Evolutionary conservation across 345 rosid species (phyloP).

Genomic region (Populus euphratica): DNA sequence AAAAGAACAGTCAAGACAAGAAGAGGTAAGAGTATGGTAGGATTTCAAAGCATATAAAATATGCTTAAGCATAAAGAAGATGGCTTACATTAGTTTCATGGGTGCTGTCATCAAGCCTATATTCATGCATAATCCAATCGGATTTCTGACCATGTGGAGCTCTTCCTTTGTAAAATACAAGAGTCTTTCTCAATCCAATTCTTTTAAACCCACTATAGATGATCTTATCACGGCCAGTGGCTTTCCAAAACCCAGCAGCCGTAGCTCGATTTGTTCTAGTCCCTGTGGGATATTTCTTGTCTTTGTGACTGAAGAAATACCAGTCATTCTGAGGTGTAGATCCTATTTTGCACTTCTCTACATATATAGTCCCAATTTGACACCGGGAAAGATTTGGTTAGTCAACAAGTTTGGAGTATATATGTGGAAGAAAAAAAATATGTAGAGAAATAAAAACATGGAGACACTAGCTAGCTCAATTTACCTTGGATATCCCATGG

Average conservation of each 20-base stretch:
- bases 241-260: slow-evolving; percentile 95
- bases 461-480: too few species aligned
- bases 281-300: slow-evolving; percentile 94
- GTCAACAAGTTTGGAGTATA: neutral
- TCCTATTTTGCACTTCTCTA: slow-evolving; percentile 91
- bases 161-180: slow-evolving; percentile 87
- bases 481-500: slow-evolving; percentile 99
- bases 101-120: slow-evolving; percentile 74
- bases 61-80: neutral
- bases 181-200: slow-evolving; percentile 89
- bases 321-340: slow-evolving; percentile 92
- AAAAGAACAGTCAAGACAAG: neutral
- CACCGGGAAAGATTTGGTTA: neutral
- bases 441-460: neutral
- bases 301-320: slow-evolving; percentile 99
- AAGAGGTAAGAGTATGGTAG: neutral
- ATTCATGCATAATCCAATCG: slow-evolving; percentile 99
- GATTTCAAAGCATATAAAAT: neutral
- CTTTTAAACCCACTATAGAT: slow-evolving; percentile 61
- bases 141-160: slow-evolving; percentile 98
- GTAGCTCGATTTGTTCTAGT: slow-evolving; percentile 95
- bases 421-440: neutral
- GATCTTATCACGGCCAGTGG: slow-evolving; percentile 95
- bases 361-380: slow-evolving; percentile 21
- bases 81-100: slow-evolving; percentile 39